These are phyloP conservation scores for Dissophora globulifera DNA, from an alignment of 192 early-diverging fungal genomes.

Conservation along the genomic window DNA sequence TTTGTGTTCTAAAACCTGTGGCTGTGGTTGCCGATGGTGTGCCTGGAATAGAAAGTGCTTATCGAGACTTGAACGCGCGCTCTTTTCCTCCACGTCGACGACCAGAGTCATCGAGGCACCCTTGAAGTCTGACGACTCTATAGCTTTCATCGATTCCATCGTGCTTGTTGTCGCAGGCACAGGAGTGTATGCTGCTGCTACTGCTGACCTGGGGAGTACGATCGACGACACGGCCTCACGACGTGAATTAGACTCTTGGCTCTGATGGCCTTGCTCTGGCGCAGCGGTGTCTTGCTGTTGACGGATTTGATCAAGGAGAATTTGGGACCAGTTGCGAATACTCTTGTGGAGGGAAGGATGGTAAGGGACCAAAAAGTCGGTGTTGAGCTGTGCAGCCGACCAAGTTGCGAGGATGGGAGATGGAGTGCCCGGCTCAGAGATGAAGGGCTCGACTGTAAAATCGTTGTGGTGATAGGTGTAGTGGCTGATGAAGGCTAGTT, in stretches of 20 bases:
- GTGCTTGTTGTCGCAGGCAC: too few species aligned
- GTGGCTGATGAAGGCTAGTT: background rate
- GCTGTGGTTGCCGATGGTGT: conserved; percentile 39
- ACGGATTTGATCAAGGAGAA: conserved; percentile 12
- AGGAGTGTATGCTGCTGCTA: too few species aligned
- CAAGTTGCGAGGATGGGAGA: conserved; percentile 45
- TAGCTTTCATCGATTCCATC: too few species aligned
- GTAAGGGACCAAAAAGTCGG: conserved; percentile 36
- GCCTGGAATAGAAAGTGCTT: conserved; percentile 46
- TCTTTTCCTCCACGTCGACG: background rate
- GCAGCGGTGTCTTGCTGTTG: conserved; percentile 7
- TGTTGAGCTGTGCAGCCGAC: conserved; percentile 13
- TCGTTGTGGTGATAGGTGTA: conserved; percentile 8
- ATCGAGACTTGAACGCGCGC: background rate
- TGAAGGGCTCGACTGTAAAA: conserved; percentile 16
- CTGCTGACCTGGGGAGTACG: too few species aligned
- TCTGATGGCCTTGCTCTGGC: too few species aligned
- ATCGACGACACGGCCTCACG: too few species aligned
- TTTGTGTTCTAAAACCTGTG: background rate
- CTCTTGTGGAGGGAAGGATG: conserved; percentile 40
- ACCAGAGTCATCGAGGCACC: too few species aligned
- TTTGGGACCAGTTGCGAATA: conserved; percentile 34
- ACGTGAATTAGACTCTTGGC: too few species aligned
- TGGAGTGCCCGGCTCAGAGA: conserved; percentile 22
- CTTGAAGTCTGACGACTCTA: too few species aligned